These are phyloP conservation scores for Penicillium sumatraense DNA, from an alignment of 2,329 filamentous ascomycete genomes.

Conservation along the genomic window DNA sequence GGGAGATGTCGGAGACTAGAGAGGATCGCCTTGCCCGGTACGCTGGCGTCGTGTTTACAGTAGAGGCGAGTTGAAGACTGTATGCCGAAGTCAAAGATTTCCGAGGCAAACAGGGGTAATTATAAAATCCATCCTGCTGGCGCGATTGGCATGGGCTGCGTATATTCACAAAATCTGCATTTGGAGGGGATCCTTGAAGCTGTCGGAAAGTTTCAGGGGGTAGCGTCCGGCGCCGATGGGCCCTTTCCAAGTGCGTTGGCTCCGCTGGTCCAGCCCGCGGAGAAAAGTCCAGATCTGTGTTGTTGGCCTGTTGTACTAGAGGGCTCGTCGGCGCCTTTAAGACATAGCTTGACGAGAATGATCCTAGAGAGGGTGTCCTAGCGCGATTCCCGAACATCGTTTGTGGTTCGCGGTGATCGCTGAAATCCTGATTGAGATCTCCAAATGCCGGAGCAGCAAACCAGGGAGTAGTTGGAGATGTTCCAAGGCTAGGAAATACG, in stretches of 20 bases:
- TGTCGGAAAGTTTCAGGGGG: conserved; percentile 64
- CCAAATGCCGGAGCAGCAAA: conserved; percentile 42
- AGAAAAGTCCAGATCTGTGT: conserved; percentile 73
- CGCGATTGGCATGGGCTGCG: conserved; percentile 49
- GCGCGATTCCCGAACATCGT: conserved; percentile 35
- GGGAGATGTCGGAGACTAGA: conserved; percentile 72
- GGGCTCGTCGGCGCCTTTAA: conserved; percentile 91
- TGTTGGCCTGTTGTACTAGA: conserved; percentile 84
- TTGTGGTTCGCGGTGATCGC: conserved; percentile 20
- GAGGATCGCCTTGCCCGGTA: conserved; percentile 67
- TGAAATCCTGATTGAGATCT: conserved; percentile 16
- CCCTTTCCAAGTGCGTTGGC: conserved; percentile 53
- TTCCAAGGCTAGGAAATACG: conserved; percentile 35
- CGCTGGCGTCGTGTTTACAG: conserved; percentile 40
- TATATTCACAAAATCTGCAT: conserved; percentile 45
- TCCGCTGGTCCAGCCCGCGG: conserved; percentile 59
- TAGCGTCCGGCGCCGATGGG: conserved; percentile 71
- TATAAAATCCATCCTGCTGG: conserved; percentile 66
- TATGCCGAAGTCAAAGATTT: conserved; percentile 71
- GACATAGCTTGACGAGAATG: conserved; percentile 77
- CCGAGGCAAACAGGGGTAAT: conserved; percentile 74
- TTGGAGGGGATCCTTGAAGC: conserved; percentile 49
- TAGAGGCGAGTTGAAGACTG: conserved; percentile 53
- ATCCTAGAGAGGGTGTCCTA: conserved; percentile 66
- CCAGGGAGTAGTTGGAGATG: conserved; percentile 64